phyloP scores from a whole-genome alignment of 2,329 filamentous ascomycete genomes.

The Pseudogymnoascus sp. region DNA sequence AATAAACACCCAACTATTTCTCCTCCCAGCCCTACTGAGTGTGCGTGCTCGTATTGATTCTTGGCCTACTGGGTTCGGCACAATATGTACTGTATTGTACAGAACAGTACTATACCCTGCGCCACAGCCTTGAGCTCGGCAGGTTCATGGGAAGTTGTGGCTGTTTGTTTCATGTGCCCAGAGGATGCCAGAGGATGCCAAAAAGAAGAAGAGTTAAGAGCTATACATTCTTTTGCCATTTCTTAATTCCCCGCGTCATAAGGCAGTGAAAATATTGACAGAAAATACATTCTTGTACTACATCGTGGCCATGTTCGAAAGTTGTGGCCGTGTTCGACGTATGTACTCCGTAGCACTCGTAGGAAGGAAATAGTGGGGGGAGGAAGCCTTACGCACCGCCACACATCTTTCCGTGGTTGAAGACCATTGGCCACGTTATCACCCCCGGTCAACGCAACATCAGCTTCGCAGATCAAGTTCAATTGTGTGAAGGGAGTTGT shows the following conservation, averaged over 20 bases:
- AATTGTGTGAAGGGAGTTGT: conserved; percentile 2
- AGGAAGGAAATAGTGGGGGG: neutral
- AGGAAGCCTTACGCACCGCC: conserved; percentile 2
- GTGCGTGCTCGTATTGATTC: conserved; percentile 1
- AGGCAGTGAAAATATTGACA: neutral
- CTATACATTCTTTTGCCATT: neutral
- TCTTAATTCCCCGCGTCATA: neutral
- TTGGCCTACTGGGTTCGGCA: neutral
- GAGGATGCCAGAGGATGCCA: neutral
- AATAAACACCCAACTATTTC: neutral
- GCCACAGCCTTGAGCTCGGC: neutral
- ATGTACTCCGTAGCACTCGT: neutral
- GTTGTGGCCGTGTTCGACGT: neutral
- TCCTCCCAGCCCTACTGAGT: neutral
- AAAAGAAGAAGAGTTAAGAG: neutral
- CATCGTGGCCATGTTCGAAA: conserved; percentile 2
- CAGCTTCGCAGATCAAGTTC: conserved; percentile 8
- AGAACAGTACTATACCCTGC: no score
- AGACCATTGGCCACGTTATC: conserved; percentile 6
- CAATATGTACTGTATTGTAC: neutral
- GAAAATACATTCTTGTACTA: neutral
- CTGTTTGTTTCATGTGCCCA: neutral
- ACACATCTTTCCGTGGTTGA: conserved; percentile 4
- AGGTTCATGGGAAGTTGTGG: neutral
- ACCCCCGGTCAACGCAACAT: conserved; percentile 3